Base-by-base conservation (phyloP, 108 stramenopile species). In the Nitzschia palea region DNA sequence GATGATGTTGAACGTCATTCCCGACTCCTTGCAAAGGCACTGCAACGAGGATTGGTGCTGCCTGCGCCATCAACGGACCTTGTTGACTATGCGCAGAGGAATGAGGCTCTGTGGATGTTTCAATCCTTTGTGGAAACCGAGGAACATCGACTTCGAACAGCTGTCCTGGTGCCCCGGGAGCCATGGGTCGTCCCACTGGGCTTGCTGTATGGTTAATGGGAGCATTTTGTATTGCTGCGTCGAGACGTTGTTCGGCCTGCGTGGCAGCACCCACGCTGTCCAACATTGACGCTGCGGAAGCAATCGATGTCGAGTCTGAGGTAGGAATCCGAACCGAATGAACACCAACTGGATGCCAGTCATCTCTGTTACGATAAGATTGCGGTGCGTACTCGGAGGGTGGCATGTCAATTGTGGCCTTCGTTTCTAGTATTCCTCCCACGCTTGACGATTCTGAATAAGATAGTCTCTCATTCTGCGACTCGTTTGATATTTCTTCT, bases 221-320 rank as follows among this genome's bases (percentile, higher is more conserved):
- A 26, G 12, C 23, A 25, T 12, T 9, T 52, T 40, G 50, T 31
- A n/a, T n/a, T 20, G 62, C 44, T 0, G 15, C 47, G 17, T 60
- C 40, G n/a, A 60, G 40, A 12, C 37, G 35, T 26, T 60, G 59
- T 26, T 60, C 59, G 18, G 59, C 59, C 4, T 42, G 37, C 40
- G 59, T 42, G 10, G 59, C 40, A 2, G 59, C 59, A n/a, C 59
- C 59, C 12, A 60, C 23, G 25, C 59, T 60, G 23, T 43, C 59
- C 40, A 60, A 60, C 20, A 60, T 25, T 8, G 59, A 60, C 3
- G 59, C 12, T 9, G 43, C 36, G 1, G 59, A 60, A 9, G 40
- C 59, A 12, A 40, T 42, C 20, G 59, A 60, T 10, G 20, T 40
- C 0, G 59, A 31, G 27, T 60, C 59, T 5, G 37, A 42, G 14